Base-by-base conservation (phyloP, 352 stramenopile species). In the Achlya hypogyna region DNA sequence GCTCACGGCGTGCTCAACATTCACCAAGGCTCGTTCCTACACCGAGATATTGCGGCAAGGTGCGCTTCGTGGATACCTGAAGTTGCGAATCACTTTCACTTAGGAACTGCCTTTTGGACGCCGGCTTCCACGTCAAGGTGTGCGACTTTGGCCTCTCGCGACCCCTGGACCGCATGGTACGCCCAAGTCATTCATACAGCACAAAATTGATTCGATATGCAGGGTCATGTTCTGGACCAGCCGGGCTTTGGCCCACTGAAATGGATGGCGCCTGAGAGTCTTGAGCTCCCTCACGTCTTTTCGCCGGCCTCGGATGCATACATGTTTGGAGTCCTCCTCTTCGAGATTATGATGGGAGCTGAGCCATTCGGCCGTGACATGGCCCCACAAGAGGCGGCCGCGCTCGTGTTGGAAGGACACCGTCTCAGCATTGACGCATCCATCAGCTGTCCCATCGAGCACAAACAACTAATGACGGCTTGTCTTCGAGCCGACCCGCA, bases 281-380 rank as follows among this genome's bases (percentile, higher is more conserved):
- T 88, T 5, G 58, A 79, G 16, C 76, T 81, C 20, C 82, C 82
- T 6, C 78, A 90, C 49, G 40, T 88, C 3, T 90, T 88, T 63
- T 90, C 82, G 2, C 81, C 74, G n/a, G 78, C 79, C 29, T 87
- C 78, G 18, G 82, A 90, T 68, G 75, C 78, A 62, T 90, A 87
- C 73, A 90, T 90, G 82, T 90, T 88, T 27, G 82, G 82, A 4
- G 78, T 88, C 18, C 60, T 90, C 20, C 67, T 90, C 43, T 90
- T 83, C 68, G 82, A 90, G 54, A 87, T 90, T 43, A 88, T 90
- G 62, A 87, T 74, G 32, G 82, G 82, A 5, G 62, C 73, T 9
- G 59, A 75, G 42, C 82, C 82, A n/a, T 90, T 90, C 65, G 22
- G 22, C 1, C 34, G 34, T 14, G 14, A 25, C 14, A 22, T 62